Evolutionary conservation across 305 asterid species (phyloP), one percentile per base, ranked within the genome.

Genomic region (Nicotiana rustica): DNA sequence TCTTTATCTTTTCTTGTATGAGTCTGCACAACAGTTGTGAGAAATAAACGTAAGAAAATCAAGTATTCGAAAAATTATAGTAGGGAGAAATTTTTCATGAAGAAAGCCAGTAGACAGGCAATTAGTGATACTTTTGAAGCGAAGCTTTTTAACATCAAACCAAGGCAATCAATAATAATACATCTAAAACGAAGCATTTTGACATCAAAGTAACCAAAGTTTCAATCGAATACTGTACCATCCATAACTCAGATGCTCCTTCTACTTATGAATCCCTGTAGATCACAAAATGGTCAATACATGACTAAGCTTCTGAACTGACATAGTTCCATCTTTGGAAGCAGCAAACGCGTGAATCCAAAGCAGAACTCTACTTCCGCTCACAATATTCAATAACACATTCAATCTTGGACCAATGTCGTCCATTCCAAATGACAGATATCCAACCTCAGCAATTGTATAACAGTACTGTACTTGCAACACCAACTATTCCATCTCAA

Each of bases 1-100:
- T 79, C 86, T 89, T 85, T 90, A 81, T 90, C 76, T 85, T 92
- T 93, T 92, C 91, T 95, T 84, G 88, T 90, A 91, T 96, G 92
- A 73, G 98, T 96, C 99, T 96, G 91, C 91, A 88, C 80, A 61
- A 82, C 44, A 81, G 70, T 85, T 69, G 82, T 47, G 83, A 82
- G 36, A 83, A 83, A 81, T 85, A 67, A 73, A 82, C 10, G 60
- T 67, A 80, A 79, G 85, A 83, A 85, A 66, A 59, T 75, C 56
- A 47, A 84, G 14, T 12, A 13, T 33, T 2, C 52, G 3, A 56
- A 15, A 70, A 38, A 67, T 55, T 36, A 55, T 52, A 44, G 17
- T 31, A 55, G 80, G 10, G 66, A 76, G 31, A 76, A 29, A 4
- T 0, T 29, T 17, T 4, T 76, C 66, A 52, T 15, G 80, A 55